These are phyloP conservation scores for Colletotrichum karsti DNA, from an alignment of 2,329 filamentous ascomycete genomes.

Conservation along the genomic window DNA sequence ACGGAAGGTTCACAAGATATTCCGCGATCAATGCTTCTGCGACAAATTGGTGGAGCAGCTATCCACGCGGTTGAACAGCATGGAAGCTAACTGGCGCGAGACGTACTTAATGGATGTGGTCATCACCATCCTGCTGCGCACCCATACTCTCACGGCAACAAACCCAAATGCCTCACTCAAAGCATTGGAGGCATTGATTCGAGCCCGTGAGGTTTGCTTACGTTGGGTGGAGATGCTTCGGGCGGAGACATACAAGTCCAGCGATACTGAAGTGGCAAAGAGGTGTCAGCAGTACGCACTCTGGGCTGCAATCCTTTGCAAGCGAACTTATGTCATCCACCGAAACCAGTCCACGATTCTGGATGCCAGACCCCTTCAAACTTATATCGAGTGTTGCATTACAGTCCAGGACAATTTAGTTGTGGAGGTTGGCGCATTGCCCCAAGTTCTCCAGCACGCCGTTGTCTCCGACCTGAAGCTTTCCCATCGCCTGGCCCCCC, in stretches of 20 bases:
- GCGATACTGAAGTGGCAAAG: slow-evolving; percentile 45
- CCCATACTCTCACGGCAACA: slow-evolving; percentile 33
- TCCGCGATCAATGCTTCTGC: slow-evolving; percentile 61
- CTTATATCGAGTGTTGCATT: slow-evolving; percentile 35
- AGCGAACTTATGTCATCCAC: slow-evolving; percentile 43
- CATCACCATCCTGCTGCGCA: slow-evolving; percentile 57
- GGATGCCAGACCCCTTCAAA: slow-evolving; percentile 26
- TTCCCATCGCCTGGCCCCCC: slow-evolving; percentile 42
- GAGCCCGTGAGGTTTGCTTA: slow-evolving; percentile 51
- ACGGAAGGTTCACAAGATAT: slow-evolving; percentile 56
- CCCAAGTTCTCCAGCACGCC: slow-evolving; percentile 42
- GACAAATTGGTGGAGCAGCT: slow-evolving; percentile 56
- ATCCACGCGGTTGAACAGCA: slow-evolving; percentile 45
- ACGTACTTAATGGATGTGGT: slow-evolving; percentile 64
- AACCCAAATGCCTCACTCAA: slow-evolving; percentile 15
- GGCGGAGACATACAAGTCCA: slow-evolving; percentile 48
- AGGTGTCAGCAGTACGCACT: slow-evolving; percentile 55
- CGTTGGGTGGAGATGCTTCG: slow-evolving; percentile 60
- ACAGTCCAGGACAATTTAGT: slow-evolving; percentile 56
- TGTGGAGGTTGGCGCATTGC: slow-evolving; percentile 43
- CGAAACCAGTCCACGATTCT: not conserved
- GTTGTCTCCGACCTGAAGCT: slow-evolving; percentile 58
- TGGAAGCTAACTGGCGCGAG: slow-evolving; percentile 68
- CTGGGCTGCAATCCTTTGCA: slow-evolving; percentile 65
- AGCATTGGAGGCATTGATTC: slow-evolving; percentile 45